Base-by-base conservation (phyloP, 2,329 filamentous ascomycete species). In the Didymella sp. region DNA sequence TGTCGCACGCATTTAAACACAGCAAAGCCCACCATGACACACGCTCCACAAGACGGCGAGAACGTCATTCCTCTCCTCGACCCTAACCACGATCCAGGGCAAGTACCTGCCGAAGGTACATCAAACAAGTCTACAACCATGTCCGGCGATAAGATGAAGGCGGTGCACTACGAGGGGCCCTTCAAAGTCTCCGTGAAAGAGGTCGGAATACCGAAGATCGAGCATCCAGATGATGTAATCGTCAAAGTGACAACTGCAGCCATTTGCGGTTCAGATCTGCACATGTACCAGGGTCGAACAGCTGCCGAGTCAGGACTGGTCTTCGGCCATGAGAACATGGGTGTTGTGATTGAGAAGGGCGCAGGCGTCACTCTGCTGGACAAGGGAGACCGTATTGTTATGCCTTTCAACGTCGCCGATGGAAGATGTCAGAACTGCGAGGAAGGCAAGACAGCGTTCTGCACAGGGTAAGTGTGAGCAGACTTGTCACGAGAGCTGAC, bases 211-310 rank as follows among this genome's bases (percentile, higher is more conserved):
- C 87, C 87, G 0, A 82, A 80, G 67, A 77, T 89, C 21, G 76
- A 87, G 68, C 86, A 88, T 73, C 85, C 86, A 2, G 85, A 88
- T 73, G 86, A 88, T 76, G 80, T 82, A 30, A 85, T 88, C 57
- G 83, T 88, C 71, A 88, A 87, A 66, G 84, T 88, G 31, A 88
- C 86, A 0, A 89, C 85, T 6, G 82, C 85, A 47, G 83, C 82
- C 3, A 85, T 85, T 44, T 85, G 83, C 64, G 83, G 84, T 11
- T 84, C 81, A 5, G 71, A 77, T 57, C 63, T 78, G 56, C 73
- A 86, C 70, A 87, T 87, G 85, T 89, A 89, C 57, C 84, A 89
- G 71, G 87, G 86, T 1, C 76, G 86, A 49, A 89, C 85, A 0
- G 85, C 85, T 6, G 86, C 86, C 4, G 79, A 88, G 66, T 73